Percentiles rank a stretch among this genome's conserved stretches.
Conservation (phyloP, 306 rosid species). For the Medicago lupulina region DNA sequence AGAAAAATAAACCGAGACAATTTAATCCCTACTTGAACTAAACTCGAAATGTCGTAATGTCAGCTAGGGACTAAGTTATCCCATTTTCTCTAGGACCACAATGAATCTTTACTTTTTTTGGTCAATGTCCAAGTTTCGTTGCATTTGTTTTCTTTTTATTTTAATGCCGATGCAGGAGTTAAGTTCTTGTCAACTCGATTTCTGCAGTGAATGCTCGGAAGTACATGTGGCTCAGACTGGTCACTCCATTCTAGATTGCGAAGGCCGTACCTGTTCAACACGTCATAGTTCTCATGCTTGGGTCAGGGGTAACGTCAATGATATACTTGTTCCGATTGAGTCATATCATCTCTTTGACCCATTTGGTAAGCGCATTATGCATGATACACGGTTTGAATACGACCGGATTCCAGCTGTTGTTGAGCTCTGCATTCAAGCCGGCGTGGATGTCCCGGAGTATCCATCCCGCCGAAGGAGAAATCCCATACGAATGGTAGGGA, state of each 20-base stretch:
- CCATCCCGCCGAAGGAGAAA: constrained; percentile 90
- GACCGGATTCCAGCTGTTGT: constrained; percentile 95
- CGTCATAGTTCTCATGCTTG: constrained; percentile 88
- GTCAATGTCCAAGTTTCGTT: not conserved
- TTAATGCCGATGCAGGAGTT: constrained; percentile 15
- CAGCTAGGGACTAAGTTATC: not conserved
- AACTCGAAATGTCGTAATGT: not conserved
- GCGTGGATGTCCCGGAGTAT: constrained; percentile 89
- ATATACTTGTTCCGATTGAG: constrained; percentile 80
- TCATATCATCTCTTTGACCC: constrained; percentile 93
- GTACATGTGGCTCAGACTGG: constrained; percentile 77
- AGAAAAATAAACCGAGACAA: not conserved
- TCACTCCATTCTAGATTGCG: constrained; percentile 75
- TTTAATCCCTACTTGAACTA: too few species aligned
- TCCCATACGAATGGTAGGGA: constrained; percentile 81
- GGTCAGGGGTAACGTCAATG: constrained; percentile 87
- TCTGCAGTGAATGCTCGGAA: constrained; percentile 92
- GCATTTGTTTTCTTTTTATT: constrained; percentile 27
- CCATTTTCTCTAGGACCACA: not conserved
- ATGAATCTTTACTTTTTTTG: not conserved
- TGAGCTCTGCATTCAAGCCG: constrained; percentile 97
- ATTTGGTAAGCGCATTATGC: constrained; percentile 86
- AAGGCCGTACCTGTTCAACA: constrained; percentile 56
- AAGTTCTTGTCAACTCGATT: constrained; percentile 32
- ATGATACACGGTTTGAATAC: constrained; percentile 79